These are phyloP conservation scores for Phytophthora fragariaefolia DNA, from an alignment of 352 stramenopile genomes.

Conservation along the genomic window DNA sequence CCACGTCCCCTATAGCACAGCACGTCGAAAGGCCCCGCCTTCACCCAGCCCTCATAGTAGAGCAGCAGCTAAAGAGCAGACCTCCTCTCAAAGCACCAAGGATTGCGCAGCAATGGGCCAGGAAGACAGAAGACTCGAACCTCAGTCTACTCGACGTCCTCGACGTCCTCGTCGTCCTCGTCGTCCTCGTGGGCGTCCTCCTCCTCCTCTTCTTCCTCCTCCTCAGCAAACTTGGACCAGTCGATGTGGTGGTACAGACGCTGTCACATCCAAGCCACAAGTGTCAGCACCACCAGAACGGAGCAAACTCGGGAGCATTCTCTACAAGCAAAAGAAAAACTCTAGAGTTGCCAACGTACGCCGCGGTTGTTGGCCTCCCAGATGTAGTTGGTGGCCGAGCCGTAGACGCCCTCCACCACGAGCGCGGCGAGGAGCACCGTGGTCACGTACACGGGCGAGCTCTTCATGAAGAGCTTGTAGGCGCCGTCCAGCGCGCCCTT, in stretches of 20 bases:
- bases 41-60: background rate
- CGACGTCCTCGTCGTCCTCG: conserved; percentile 42
- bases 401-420: conserved; percentile 78
- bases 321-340: background rate
- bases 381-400: conserved; percentile 71
- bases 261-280: conserved; percentile 31
- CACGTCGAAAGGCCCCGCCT: background rate
- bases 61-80: background rate
- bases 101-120: conserved; percentile 22
- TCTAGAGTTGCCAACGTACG: conserved; percentile 46
- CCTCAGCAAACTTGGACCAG: conserved; percentile 87
- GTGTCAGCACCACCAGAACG: conserved; percentile 50
- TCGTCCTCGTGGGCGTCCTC: conserved; percentile 44
- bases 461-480: conserved; percentile 88
- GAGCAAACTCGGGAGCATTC: too few species aligned
- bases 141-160: background rate
- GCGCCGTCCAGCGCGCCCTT: conserved; percentile 64
- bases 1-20: conserved; percentile 3
- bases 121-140: conserved; percentile 12
- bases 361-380: conserved; percentile 87
- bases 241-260: conserved; percentile 90
- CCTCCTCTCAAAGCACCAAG: background rate
- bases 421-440: conserved; percentile 76
- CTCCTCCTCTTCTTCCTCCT: conserved; percentile 73
- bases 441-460: conserved; percentile 81